phyloP scores from a whole-genome alignment of 108 stramenopile genomes.

The Cyclotella choctawhatcheeana region DNA sequence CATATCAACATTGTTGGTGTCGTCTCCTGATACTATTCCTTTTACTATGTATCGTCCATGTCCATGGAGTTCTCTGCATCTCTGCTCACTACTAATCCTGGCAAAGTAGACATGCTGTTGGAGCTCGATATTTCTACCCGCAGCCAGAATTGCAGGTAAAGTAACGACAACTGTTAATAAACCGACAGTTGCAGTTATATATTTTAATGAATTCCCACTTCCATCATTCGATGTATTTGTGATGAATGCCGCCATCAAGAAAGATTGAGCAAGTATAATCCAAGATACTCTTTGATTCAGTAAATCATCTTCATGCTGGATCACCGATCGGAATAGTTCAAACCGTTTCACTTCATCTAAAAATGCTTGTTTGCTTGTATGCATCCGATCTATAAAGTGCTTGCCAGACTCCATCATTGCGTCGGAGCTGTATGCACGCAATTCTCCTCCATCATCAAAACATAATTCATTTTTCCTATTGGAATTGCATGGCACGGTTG shows the following conservation, averaged over 20 bases:
- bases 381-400: too few relatives aligned
- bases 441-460: neutral
- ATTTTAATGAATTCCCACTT: conserved; percentile 28
- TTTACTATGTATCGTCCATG: conserved; percentile 25
- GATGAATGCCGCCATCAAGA: conserved; percentile 57
- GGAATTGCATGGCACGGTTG: neutral
- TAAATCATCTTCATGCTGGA: conserved; percentile 59
- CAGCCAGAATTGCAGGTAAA: conserved; percentile 46
- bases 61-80: conserved; percentile 34
- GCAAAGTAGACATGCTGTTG: conserved; percentile 56
- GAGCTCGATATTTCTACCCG: conserved; percentile 52
- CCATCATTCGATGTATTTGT: conserved; percentile 22
- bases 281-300: conserved; percentile 59
- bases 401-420: too few relatives aligned
- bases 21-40: neutral
- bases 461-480: neutral
- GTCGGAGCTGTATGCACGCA: neutral
- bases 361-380: neutral
- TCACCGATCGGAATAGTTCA: conserved; percentile 51
- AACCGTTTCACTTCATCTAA: conserved; percentile 48
- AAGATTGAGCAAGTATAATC: conserved; percentile 60
- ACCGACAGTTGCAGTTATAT: conserved; percentile 50
- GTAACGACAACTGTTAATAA: conserved; percentile 49
- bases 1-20: neutral
- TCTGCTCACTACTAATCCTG: conserved; percentile 34